phyloP scores from a whole-genome alignment of 2,329 filamentous ascomycete species.

The Ophidiomyces ophidiicola region DNA sequence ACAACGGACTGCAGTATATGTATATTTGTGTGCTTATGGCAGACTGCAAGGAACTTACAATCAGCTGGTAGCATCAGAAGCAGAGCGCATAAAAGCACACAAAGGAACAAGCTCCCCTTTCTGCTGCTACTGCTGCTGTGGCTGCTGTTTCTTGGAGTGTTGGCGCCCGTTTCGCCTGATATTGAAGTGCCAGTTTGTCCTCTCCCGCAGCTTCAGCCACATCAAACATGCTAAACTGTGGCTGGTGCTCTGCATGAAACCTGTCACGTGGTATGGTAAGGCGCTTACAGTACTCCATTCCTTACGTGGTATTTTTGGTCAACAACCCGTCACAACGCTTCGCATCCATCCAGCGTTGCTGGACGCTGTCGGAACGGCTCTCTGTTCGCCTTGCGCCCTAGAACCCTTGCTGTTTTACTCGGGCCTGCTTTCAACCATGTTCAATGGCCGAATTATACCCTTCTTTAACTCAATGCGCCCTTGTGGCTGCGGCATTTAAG shows the following conservation, averaged over 20 bases:
- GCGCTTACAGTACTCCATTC: no score
- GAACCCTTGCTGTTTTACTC: no score
- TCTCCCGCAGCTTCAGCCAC: slow-evolving; percentile 7
- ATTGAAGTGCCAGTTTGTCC: slow-evolving; percentile 9
- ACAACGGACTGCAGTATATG: no score
- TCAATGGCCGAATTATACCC: slow-evolving; percentile 71
- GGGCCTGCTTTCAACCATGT: slow-evolving; percentile 7
- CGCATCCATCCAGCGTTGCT: not conserved
- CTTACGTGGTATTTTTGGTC: no score
- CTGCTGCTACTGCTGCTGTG: no score
- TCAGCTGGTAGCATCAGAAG: no score
- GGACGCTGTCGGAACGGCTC: no score
- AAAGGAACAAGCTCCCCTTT: not conserved
- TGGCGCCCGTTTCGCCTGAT: slow-evolving; percentile 6
- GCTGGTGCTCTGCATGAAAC: not conserved
- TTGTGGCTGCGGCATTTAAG: slow-evolving; percentile 80
- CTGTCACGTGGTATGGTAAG: no score
- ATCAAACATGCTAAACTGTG: slow-evolving; percentile 7
- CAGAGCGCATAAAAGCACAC: not conserved
- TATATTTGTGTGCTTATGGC: no score
- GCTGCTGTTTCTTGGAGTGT: not conserved
- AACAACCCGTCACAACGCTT: not conserved
- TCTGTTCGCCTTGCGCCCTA: no score
- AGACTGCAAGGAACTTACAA: no score
- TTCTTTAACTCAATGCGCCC: slow-evolving; percentile 74